phyloP scores from a whole-genome alignment of 192 early-diverging fungal genomes.

The Chytriomyces sp. region DNA sequence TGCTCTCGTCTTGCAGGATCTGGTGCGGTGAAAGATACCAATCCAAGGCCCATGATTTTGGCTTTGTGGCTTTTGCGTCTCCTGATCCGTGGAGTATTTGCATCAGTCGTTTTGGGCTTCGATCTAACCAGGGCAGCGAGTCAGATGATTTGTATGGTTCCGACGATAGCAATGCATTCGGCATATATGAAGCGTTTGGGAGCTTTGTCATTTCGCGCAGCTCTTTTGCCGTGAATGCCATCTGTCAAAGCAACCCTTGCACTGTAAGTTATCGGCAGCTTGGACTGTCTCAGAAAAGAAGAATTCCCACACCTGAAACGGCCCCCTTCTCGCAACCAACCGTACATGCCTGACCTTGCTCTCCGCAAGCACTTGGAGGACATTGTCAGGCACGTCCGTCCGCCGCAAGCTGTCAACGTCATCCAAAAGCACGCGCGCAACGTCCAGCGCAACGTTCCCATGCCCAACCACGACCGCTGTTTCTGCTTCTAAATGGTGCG shows the following conservation, averaged over 20 bases:
- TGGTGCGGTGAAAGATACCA: constrained; percentile 24
- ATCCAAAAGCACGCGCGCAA: constrained; percentile 82
- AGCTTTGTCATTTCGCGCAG: constrained; percentile 89
- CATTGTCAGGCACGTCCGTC: constrained; percentile 86
- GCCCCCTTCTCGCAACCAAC: constrained; percentile 89
- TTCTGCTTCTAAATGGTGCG: constrained; percentile 68
- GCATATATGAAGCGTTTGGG: constrained; percentile 50
- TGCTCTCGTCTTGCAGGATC: constrained; percentile 61
- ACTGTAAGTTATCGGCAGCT: constrained; percentile 1
- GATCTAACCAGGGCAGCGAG: constrained; percentile 36
- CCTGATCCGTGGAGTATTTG: constrained; percentile 72
- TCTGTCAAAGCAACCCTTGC: constrained; percentile 40
- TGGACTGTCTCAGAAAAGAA: constrained; percentile 42
- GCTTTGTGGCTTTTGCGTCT: constrained; percentile 19
- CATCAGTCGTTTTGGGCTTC: constrained; percentile 85
- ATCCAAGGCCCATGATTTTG: constrained; percentile 10
- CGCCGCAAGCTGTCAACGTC: constrained; percentile 71
- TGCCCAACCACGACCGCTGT: constrained; percentile 86
- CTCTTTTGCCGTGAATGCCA: constrained; percentile 93
- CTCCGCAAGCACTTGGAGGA: constrained; percentile 65
- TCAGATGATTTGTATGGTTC: constrained; percentile 27
- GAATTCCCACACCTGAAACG: constrained; percentile 64
- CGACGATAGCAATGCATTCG: constrained; percentile 3
- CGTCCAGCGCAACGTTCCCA: constrained; percentile 94
- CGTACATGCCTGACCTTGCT: constrained; percentile 82